These are phyloP conservation scores for Cladosporium sp. DNA, from an alignment of 2,329 filamentous ascomycete species.

Conservation along the genomic window DNA sequence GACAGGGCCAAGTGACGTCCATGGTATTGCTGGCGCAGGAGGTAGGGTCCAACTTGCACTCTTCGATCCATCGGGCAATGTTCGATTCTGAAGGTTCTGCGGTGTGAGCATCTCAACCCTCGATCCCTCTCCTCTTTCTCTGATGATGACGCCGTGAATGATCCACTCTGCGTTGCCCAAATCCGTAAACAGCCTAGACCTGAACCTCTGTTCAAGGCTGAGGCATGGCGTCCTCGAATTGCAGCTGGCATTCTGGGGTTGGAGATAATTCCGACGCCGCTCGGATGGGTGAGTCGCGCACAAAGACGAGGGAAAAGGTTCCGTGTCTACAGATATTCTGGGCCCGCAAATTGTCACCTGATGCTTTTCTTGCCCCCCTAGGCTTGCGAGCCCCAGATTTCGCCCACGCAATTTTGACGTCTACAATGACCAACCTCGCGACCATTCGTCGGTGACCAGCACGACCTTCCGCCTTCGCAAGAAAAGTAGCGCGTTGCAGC, in stretches of 20 bases:
- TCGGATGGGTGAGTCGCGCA: not conserved
- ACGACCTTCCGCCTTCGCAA: conserved; percentile 10
- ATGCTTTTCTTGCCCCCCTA: not conserved
- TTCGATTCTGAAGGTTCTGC: too few relatives aligned
- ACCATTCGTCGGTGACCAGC: conserved; percentile 9
- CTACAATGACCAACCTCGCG: conserved; percentile 1
- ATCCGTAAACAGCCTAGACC: not conserved
- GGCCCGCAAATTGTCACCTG: not conserved
- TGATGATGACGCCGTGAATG: not conserved
- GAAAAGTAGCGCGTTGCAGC: conserved; percentile 13
- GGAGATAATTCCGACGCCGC: not conserved
- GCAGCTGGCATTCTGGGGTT: not conserved
- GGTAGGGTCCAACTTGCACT: too few relatives aligned
- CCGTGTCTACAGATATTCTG: not conserved
- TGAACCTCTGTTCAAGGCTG: too few relatives aligned
- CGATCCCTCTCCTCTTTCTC: not conserved
- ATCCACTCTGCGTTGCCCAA: not conserved
- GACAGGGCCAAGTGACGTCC: too few relatives aligned
- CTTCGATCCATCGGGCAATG: too few relatives aligned
- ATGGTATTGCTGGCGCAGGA: too few relatives aligned
- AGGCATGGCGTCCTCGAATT: too few relatives aligned
- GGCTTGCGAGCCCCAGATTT: conserved; percentile 9
- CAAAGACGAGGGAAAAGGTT: not conserved
- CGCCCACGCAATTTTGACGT: conserved; percentile 14
- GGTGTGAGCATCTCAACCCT: not conserved